Evolutionary conservation across 495 filamentous ascomycete species (phyloP), one percentile per base, ranked within the genome.

Genomic region (Delitschia confertaspora): DNA sequence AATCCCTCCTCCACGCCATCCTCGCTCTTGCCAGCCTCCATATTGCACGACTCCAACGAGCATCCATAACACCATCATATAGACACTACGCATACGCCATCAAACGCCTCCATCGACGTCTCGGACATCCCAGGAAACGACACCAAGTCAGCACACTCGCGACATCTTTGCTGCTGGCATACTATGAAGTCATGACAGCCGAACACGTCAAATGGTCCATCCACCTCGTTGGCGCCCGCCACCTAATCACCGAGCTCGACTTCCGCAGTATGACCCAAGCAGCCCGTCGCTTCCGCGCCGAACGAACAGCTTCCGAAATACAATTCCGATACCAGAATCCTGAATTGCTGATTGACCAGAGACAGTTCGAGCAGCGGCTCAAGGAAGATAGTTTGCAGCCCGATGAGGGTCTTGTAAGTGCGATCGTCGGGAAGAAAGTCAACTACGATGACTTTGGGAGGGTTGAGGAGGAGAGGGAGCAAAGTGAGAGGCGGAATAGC

Each of bases 201-300:
- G 91, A 98, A 53, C 91, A 95, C 56, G 75, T 82, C 37, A 94
- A 94, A 62, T 98, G 91, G 91, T 88, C 84, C 53, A 88, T 78
- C 41, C 91, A 98, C 58, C 69, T 96, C 47, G 75, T 81, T 26
- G 91, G 91, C 7, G 82, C 88, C 9, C 79, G 80, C 33, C 80
- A 89, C 41, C 70, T 98, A 16, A 65, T 96, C 23, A 76, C 75
- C 43, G 89, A 95, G 51, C 80, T 91, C 32, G 82, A 93, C 45
- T 88, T 81, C 42, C 69, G 72, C 3, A 69, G 73, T 2, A 79
- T 87, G 60, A 81, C 83, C 3, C 76, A 76, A 38, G 76, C 82
- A 38, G 74, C 91, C 31, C 74, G 79, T 17, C 66, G 77, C 13
- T 68, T 72, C 51, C 69, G 69, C 38, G 52, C 63, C 18, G 61